These are phyloP conservation scores for Trichosporon ovoides DNA, from an alignment of 1,284 basidiomycete genomes.

Conservation along the genomic window DNA sequence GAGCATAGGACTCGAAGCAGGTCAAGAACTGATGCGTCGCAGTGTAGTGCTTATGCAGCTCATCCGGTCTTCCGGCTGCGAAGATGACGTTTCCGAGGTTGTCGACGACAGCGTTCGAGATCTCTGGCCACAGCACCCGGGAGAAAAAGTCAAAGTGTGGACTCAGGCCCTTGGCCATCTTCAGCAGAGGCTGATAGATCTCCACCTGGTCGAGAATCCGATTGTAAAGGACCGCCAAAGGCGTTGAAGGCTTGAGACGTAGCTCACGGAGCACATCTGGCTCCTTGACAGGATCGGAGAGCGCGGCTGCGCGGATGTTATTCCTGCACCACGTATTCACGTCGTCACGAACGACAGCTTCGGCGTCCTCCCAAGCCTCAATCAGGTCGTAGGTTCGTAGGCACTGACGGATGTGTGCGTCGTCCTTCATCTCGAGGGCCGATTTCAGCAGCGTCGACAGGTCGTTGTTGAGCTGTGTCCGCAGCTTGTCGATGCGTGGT, in stretches of 20 bases:
- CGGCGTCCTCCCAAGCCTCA: conserved; percentile 74
- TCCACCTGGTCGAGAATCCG: conserved; percentile 74
- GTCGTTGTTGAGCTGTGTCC: conserved; percentile 73
- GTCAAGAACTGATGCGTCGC: conserved; percentile 77
- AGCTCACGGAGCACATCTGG: not conserved
- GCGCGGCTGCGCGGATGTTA: conserved; percentile 29
- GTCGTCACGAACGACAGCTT: conserved; percentile 68
- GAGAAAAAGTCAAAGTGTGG: conserved; percentile 72
- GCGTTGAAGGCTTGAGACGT: conserved; percentile 10
- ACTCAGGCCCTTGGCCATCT: conserved; percentile 59
- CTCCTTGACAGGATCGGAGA: conserved; percentile 9
- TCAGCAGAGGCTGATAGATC: conserved; percentile 64
- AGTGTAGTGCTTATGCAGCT: conserved; percentile 85
- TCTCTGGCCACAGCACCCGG: conserved; percentile 80
- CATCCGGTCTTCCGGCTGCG: conserved; percentile 80
- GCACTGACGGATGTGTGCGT: conserved; percentile 65
- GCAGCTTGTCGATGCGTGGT: conserved; percentile 68
- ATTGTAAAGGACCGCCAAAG: conserved; percentile 68
- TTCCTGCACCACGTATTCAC: conserved; percentile 61
- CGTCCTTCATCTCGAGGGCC: conserved; percentile 46
- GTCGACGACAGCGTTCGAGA: conserved; percentile 70
- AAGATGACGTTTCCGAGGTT: conserved; percentile 79
- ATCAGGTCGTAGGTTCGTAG: conserved; percentile 75
- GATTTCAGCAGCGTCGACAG: conserved; percentile 70
- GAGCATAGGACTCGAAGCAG: conserved; percentile 74